Percentiles rank a stretch among this genome's conserved stretches.
Conservation (phyloP, 805 yeast species). For the Kuraishia hungarica region DNA sequence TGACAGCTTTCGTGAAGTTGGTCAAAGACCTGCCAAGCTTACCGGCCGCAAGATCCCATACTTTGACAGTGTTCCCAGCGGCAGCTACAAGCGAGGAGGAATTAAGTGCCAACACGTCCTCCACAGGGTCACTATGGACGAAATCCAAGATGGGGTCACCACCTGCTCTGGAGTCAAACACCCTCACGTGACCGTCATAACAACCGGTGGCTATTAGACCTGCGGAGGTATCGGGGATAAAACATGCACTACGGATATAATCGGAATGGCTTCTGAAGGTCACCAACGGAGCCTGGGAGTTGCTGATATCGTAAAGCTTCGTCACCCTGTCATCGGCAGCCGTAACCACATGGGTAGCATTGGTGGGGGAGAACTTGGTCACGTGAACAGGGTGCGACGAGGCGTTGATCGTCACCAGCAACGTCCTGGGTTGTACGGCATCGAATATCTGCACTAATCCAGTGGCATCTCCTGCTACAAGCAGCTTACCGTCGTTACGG, state of each 20-base stretch:
- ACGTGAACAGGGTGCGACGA: constrained; percentile 87
- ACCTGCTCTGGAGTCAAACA: constrained; percentile 69
- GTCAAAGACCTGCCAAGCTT: constrained; percentile 60
- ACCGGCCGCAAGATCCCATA: constrained; percentile 88
- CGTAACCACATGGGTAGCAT: constrained; percentile 67
- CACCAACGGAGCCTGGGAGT: constrained; percentile 60
- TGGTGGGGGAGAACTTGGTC: constrained; percentile 79
- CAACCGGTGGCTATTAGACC: constrained; percentile 87
- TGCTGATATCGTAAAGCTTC: constrained; percentile 82
- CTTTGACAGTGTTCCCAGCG: constrained; percentile 72
- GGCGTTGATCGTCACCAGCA: constrained; percentile 75
- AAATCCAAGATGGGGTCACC: constrained; percentile 51
- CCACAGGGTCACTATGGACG: constrained; percentile 76
- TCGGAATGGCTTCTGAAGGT: constrained; percentile 74
- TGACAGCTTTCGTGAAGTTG: constrained; percentile 91
- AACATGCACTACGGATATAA: constrained; percentile 76
- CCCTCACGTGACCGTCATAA: constrained; percentile 79
- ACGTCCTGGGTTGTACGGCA: constrained; percentile 67
- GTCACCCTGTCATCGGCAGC: constrained; percentile 89
- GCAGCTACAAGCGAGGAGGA: constrained; percentile 74
- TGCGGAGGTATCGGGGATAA: constrained; percentile 57
- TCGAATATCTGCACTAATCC: constrained; percentile 91
- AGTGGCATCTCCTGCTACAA: constrained; percentile 93
- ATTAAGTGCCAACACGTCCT: constrained; percentile 66
- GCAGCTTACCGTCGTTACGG: constrained; percentile 81